Evolutionary conservation across 106 monocot species (phyloP), one percentile per base, ranked within the genome.

Genomic region (Narthecium ossifragum): DNA sequence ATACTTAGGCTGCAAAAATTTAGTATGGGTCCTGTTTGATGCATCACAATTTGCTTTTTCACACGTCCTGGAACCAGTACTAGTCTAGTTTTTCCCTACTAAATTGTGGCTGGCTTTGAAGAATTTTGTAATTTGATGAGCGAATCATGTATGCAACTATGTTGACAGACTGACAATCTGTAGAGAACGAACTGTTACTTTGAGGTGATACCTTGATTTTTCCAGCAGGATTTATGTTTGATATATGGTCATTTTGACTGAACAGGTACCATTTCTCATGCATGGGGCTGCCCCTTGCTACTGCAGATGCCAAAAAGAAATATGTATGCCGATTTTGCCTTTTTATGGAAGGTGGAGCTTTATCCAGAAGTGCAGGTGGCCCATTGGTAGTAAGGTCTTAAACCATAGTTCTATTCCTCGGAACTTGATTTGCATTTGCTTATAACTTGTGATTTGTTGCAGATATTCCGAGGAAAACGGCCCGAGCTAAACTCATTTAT

Each of bases 261-360:
- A 31, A 23, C 70, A 89, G 88, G 69, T 89, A 75, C 51, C 88
- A 89, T 72, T 71, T 63, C 53, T 80, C 88, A 50, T 88, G 88
- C 56, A 60, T 72, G 59, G 71, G 71, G 28, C 65, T 64, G 49
- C 68, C 70, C 31, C 34, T 70, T 61, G 61, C 69, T 62, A 66
- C 51, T 47, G 60, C 69, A 39, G 73, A 73, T 11, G 69, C 56
- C 59, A 48, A 43, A 46, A 58, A 65, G 63, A 74, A 71, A 40
- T 66, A 78, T 63, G 36, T 65, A 22, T 85, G 88, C 40, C 69
- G 65, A 2, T 81, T 85, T 62, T 89, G 88, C 55, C 59, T 69
- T 57, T 69, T 20, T 69, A 61, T 78, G 45, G 71, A 89, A 72
- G 81, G 53, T 56, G 88, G 81, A 53, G 36, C 46, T 49, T 39